Base-by-base conservation (phyloP, 805 yeast genomes). In the Candida nanaspora region DNA sequence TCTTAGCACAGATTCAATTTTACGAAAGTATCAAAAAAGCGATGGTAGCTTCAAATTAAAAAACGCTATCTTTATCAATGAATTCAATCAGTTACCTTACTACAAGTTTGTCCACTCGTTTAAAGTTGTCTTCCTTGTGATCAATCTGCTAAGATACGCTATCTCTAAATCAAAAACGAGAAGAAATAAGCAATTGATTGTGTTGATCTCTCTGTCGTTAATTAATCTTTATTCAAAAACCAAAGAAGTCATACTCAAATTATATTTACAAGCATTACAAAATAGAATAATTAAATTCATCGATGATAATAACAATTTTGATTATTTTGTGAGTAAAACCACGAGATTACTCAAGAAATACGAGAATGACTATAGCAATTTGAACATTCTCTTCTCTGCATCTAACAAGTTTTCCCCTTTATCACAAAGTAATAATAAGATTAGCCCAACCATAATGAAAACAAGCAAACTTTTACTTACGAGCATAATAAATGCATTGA, bases 81-180 rank as follows among this genome's bases (percentile, higher is more conserved):
- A 46, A 33, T 37, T 51, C 31, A 33, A 31, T 20, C 33, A 39
- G 3, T 28, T 52, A 2, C 49, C 57, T 3, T 44, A 50, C n/a
- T 49, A 48, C 27, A 29, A 27, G 10, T 39, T 52, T 21, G 45
- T 48, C 8, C 57, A 55, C 42, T 51, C 59, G 1, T 32, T 39
- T 16, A 43, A 35, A 10, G 46, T 49, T 3, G 33, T 51, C 10
- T 40, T 52, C 3, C 25, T 55, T 21, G 46, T 50, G 3, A 35
- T 43, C n/a, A 41, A 46, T 9, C 25, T 57, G 14, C 37, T 54
- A 6, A 29, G 38, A 14, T 53, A 46, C 38, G 46, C 49, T 5
- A 44, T 25, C 18, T 43, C 27, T 38, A 37, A 32, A 39, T 41
- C 35, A 9, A 27, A 3, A 9, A 26, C 10, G 8, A 36, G 5